Percentiles rank a stretch among this genome's conserved stretches.
Conservation (phyloP, 768 basidiomycete species). For the Dacryopinax primogenitus region DNA sequence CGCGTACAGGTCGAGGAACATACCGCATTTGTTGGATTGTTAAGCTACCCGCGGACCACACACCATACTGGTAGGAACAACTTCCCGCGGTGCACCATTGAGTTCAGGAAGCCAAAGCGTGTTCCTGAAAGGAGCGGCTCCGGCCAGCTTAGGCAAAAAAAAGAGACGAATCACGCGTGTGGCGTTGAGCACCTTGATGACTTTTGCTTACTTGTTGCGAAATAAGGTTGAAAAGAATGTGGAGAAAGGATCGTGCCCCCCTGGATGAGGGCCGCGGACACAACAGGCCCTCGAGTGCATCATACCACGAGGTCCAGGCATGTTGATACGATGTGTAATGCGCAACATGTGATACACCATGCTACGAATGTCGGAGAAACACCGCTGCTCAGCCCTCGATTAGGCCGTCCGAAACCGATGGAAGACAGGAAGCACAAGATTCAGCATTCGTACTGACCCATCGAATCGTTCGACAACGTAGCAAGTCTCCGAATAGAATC, state of each 20-base stretch:
- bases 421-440: neutral
- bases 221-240: neutral
- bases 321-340: neutral
- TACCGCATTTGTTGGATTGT: neutral
- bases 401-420: too few relatives aligned
- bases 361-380: neutral
- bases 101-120: neutral
- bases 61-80: neutral
- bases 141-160: neutral
- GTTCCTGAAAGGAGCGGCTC: slow-evolving; percentile 2
- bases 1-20: too few relatives aligned
- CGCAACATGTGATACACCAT: neutral
- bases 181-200: neutral
- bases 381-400: neutral
- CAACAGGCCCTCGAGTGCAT: neutral
- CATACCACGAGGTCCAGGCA: neutral
- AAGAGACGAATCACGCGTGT: neutral
- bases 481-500: too few relatives aligned
- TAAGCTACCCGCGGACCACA: neutral
- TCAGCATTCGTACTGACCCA: neutral
- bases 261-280: neutral
- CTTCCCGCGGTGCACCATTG: neutral
- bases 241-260: neutral
- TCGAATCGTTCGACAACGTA: neutral
- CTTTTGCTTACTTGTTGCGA: neutral